Base-by-base conservation (phyloP, 1,284 basidiomycete species). In the Pisolithus thermaeus region DNA sequence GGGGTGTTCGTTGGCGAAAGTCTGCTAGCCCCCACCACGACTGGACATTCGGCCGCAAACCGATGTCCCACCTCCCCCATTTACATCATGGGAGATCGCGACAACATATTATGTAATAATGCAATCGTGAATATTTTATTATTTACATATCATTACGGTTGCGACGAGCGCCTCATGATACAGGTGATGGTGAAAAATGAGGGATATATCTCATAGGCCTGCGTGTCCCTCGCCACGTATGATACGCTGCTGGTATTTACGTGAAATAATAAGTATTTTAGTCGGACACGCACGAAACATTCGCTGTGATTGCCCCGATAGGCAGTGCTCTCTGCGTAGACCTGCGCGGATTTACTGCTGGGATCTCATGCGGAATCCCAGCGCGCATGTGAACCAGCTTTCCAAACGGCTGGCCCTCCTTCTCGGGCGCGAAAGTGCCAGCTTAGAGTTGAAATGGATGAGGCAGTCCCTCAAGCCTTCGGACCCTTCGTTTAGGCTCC, bases 381-480 rank as follows among this genome's bases (percentile, higher is more conserved):
- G 56, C 45, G 47, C 46, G 41, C 39, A 27, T 43, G 39, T 53
- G 40, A 47, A 37, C 41, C 53, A 20, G 22, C 61, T 54, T 47
- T 53, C 68, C 5, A 53, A 63, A 41, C 58, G 62, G 52, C 71
- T 80, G 27, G 59, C 69, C 27, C 57, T 59, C 36, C 56, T 45
- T 22, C 62, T 81, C 49, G 81, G 81, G 39, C 63, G 59, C 8
- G 65, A 68, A 20, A 73, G 73, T 50, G 84, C 85, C 5, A 54
- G 57, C 5, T 65, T 64, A 14, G 86, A 89, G 67, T 64, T 83
- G 46, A 74, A 67, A 69, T 89, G 87, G 86, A 77, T 89, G 73
- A 70, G 68, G 56, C 68, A 77, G 47, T 70, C 74, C 7, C 61
- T 66, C 49, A 59, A 43, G 44, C 49, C 58, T 12, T 47, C 57